phyloP scores from a whole-genome alignment of 179 eudicot genomes.

The Heliamphora ciliata region DNA sequence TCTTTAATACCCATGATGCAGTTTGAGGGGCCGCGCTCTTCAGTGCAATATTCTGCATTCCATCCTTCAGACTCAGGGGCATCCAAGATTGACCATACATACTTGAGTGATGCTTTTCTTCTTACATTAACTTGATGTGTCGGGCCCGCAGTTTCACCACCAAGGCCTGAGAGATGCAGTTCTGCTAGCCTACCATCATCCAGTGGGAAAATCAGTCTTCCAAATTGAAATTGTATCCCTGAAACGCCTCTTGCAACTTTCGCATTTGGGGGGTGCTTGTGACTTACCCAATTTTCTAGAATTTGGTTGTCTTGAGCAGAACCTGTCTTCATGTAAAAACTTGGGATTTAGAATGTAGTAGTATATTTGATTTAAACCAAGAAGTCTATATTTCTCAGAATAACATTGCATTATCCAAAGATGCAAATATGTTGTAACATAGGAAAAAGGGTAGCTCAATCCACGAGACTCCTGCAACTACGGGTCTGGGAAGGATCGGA shows the following conservation, averaged over 20 bases:
- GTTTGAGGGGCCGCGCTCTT: slow-evolving; percentile 63
- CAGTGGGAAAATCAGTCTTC: slow-evolving; percentile 53
- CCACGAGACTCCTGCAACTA: too few species aligned
- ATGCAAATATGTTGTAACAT: background rate
- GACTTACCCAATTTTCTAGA: slow-evolving; percentile 48
- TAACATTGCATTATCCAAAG: background rate
- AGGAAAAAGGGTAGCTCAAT: background rate
- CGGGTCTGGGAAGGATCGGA: too few species aligned
- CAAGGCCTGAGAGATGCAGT: slow-evolving; percentile 60
- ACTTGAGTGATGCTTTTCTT: slow-evolving; percentile 41
- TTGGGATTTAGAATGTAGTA: slow-evolving; percentile 7
- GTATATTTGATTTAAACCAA: background rate
- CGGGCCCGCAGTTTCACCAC: slow-evolving; percentile 64
- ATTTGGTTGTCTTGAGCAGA: slow-evolving; percentile 26
- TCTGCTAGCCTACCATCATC: slow-evolving; percentile 87
- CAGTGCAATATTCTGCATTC: slow-evolving; percentile 81
- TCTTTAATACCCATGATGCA: slow-evolving; percentile 64
- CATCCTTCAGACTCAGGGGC: slow-evolving; percentile 88
- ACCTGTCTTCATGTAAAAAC: slow-evolving; percentile 30
- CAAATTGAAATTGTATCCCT: slow-evolving; percentile 53
- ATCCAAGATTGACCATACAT: slow-evolving; percentile 66
- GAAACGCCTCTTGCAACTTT: slow-evolving; percentile 54
- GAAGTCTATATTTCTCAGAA: background rate
- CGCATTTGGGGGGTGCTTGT: slow-evolving; percentile 60
- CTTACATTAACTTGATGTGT: slow-evolving; percentile 28